Evolutionary conservation across 2,329 filamentous ascomycete genomes (phyloP), one percentile per base, ranked within the genome.

Genomic region (Onygenales sp.): DNA sequence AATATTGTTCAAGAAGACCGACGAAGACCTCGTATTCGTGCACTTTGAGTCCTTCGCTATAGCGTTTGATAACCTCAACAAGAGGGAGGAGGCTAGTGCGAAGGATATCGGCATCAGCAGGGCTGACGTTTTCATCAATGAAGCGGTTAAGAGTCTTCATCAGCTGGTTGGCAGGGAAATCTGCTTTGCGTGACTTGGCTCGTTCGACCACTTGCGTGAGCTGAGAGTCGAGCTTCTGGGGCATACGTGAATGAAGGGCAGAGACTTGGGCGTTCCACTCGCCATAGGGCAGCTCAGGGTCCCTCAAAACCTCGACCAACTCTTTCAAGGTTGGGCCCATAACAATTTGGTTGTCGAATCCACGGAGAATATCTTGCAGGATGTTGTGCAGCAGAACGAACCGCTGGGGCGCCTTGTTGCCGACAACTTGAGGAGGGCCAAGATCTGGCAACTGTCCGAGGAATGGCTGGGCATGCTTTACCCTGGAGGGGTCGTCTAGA

Each of bases 231-330:
- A 98, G 83, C 74, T 92, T 96, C 67, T 92, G 86, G 0, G 93
- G 93, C 87, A 97, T 98, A 63, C 93, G 87, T 6, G 91, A 88
- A 71, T 97, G 92, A n/a, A 98, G 81, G 21, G 93, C 93, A 48
- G 93, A 95, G 61, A 95, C 93, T 67, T 97, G 90, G 5, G 92
- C 87, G 58, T 87, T 90, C 88, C 92, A 98, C 71, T 98, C 90
- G 69, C 92, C 90, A 68, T 93, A 98, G 1, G 93, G 93, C 58
- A 98, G 80, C 64, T 96, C 91, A 1, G 87, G 84, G 65, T 95
- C 83, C 42, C 92, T 85, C 21, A 98, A 81, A 9, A 98, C 91
- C 56, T 89, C 83, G n/a, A 96, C 84, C 39, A 97, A 78, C 67
- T 93, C 88, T 72, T 88, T 89, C 21, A 98, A 77, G 1, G 90